phyloP scores from a whole-genome alignment of 2,329 filamentous ascomycete species.

The Fusarium heterosporum region DNA sequence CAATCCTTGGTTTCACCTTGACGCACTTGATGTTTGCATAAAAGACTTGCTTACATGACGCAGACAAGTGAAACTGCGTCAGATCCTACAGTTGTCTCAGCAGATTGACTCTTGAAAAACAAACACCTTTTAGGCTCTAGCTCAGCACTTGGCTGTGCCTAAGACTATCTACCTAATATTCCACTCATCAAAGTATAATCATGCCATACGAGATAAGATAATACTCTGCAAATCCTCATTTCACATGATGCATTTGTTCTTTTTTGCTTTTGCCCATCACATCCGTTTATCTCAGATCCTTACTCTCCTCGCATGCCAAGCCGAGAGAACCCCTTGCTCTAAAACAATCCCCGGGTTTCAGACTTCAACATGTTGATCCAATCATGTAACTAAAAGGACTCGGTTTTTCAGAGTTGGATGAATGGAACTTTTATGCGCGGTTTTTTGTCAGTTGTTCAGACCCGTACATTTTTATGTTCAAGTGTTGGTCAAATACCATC shows the following conservation, averaged over 20 bases:
- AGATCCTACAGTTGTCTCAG: background rate
- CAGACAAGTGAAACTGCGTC: slow-evolving; percentile 12
- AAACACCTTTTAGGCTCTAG: background rate
- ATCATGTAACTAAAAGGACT: slow-evolving; percentile 18
- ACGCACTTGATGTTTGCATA: slow-evolving; percentile 22
- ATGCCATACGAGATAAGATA: background rate
- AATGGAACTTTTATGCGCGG: slow-evolving; percentile 10
- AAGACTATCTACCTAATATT: background rate
- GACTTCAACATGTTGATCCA: slow-evolving; percentile 33
- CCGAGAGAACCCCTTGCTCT: slow-evolving; percentile 30
- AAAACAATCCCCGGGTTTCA: slow-evolving; percentile 43
- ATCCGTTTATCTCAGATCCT: slow-evolving; percentile 22
- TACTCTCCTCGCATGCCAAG: slow-evolving; percentile 17
- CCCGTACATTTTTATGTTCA: slow-evolving; percentile 17
- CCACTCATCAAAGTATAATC: background rate
- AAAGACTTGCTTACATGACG: background rate
- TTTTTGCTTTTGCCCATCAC: slow-evolving; percentile 11
- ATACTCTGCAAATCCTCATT: slow-evolving; percentile 30
- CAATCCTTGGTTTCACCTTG: slow-evolving; percentile 34
- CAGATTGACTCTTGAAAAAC: background rate
- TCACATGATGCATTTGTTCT: background rate
- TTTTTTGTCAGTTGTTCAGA: background rate
- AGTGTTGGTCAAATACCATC: slow-evolving; percentile 16
- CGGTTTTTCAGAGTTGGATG: background rate
- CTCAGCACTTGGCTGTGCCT: background rate